These are phyloP conservation scores for Moesziomyces globuligerus DNA, from an alignment of 1,284 basidiomycete genomes.

Conservation along the genomic window DNA sequence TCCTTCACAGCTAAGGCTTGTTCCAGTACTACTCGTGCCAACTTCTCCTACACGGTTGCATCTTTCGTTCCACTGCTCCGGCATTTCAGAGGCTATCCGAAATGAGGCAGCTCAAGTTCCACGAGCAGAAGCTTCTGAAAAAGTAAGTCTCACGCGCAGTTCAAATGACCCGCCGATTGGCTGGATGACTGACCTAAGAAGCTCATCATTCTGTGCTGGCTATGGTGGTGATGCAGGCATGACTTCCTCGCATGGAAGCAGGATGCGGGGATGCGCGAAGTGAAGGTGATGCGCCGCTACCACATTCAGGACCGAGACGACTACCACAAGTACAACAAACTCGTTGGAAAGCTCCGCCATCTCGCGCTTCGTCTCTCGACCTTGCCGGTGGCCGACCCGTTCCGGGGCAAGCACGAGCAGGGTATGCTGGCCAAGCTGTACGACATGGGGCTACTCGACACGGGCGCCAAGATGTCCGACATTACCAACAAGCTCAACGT, in stretches of 20 bases:
- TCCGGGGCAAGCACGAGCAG: conserved; percentile 83
- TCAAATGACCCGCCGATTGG: too few relatives aligned
- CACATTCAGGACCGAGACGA: conserved; percentile 80
- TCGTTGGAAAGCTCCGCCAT: conserved; percentile 86
- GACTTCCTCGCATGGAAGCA: conserved; percentile 86
- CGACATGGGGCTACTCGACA: conserved; percentile 89
- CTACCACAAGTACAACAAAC: conserved; percentile 97
- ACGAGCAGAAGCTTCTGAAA: conserved; percentile 67
- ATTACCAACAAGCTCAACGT: conserved; percentile 86
- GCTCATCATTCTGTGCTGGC: not conserved
- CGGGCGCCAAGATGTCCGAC: conserved; percentile 70
- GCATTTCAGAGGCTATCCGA: conserved; percentile 1
- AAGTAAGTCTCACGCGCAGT: conserved; percentile 49
- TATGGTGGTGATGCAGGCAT: conserved; percentile 49
- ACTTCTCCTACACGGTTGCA: too few relatives aligned
- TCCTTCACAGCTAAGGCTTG: too few relatives aligned
- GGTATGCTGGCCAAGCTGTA: conserved; percentile 93
- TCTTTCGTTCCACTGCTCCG: not conserved
- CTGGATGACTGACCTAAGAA: too few relatives aligned
- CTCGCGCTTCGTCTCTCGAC: conserved; percentile 87
- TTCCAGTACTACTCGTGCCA: too few relatives aligned
- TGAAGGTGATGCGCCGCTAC: conserved; percentile 94
- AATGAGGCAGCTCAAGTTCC: conserved; percentile 66
- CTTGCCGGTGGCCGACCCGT: conserved; percentile 89
- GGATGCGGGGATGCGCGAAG: conserved; percentile 89